These are phyloP conservation scores for Cajanus cajan DNA, from an alignment of 306 rosid genomes.

Conservation along the genomic window DNA sequence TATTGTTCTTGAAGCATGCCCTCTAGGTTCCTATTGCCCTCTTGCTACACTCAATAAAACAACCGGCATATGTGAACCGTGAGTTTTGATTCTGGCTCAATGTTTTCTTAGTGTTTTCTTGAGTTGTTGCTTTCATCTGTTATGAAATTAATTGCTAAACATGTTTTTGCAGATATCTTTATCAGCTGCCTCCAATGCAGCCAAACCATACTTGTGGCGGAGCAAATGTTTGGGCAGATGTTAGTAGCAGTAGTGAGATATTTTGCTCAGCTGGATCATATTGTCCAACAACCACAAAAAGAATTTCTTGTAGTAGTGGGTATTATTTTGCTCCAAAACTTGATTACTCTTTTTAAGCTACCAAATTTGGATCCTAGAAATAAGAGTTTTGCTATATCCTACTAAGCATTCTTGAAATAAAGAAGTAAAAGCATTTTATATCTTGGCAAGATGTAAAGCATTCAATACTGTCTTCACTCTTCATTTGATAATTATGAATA, in stretches of 20 bases:
- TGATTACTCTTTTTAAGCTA: slow-evolving; percentile 1
- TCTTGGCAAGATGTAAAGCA: not conserved
- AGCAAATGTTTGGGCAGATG: slow-evolving; percentile 91
- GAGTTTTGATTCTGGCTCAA: slow-evolving; percentile 47
- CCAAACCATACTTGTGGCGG: slow-evolving; percentile 96
- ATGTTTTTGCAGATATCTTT: slow-evolving; percentile 65
- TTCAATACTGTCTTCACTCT: not conserved
- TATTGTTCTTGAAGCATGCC: slow-evolving; percentile 72
- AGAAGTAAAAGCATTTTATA: too few species aligned
- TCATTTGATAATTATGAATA: not conserved
- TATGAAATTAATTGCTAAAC: slow-evolving; percentile 3
- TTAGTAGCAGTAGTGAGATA: slow-evolving; percentile 63
- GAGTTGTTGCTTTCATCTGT: not conserved
- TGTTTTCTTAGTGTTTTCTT: not conserved
- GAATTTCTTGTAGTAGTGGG: slow-evolving; percentile 72
- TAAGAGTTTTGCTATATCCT: not conserved
- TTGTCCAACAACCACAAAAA: slow-evolving; percentile 78
- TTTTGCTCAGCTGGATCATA: slow-evolving; percentile 90
- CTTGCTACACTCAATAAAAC: slow-evolving; percentile 66
- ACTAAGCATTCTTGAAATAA: not conserved
- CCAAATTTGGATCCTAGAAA: slow-evolving; percentile 10
- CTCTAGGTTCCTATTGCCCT: slow-evolving; percentile 92
- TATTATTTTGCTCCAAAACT: slow-evolving; percentile 42
- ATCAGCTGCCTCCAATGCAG: slow-evolving; percentile 77
- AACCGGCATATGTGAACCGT: slow-evolving; percentile 95